A percentile compares a stretch with the other conserved stretches of the same genome.
phyloP scores from a whole-genome alignment of 768 basidiomycete genomes.

The Suillus sp. region DNA sequence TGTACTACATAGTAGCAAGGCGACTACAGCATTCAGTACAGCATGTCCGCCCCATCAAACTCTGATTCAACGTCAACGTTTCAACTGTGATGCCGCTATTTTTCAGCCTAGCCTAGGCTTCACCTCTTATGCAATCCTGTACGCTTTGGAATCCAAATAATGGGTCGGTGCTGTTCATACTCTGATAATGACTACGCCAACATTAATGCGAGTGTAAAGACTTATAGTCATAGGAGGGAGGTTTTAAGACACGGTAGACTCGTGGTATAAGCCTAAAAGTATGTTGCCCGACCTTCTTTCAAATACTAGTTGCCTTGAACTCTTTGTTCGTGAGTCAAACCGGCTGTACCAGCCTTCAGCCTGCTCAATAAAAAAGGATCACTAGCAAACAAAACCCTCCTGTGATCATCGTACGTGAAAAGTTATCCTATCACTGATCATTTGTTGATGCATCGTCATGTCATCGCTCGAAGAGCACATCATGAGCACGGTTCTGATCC shows the following conservation, averaged over 20 bases:
- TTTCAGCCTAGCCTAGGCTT: neutral
- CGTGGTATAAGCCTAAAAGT: neutral
- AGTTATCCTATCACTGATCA: too few relatives aligned
- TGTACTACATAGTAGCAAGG: neutral
- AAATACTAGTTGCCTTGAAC: neutral
- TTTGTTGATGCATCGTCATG: too few relatives aligned
- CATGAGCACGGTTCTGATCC: neutral
- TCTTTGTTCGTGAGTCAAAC: too few relatives aligned
- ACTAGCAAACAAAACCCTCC: neutral
- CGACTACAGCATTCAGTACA: slow-evolving; percentile 1
- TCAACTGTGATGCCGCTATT: neutral
- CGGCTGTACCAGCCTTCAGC: neutral
- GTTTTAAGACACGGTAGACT: neutral
- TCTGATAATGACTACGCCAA: neutral
- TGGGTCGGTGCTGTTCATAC: neutral
- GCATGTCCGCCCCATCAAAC: neutral
- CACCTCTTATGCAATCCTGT: neutral
- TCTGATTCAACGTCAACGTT: neutral
- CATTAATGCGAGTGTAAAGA: neutral
- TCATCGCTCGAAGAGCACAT: neutral
- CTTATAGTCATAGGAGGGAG: too few relatives aligned
- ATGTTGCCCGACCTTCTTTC: too few relatives aligned
- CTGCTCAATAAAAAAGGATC: neutral
- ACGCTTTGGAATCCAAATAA: neutral
- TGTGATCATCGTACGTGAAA: neutral